Base-by-base conservation (phyloP, 139 green algal species). In the Micractinium conductrix region DNA sequence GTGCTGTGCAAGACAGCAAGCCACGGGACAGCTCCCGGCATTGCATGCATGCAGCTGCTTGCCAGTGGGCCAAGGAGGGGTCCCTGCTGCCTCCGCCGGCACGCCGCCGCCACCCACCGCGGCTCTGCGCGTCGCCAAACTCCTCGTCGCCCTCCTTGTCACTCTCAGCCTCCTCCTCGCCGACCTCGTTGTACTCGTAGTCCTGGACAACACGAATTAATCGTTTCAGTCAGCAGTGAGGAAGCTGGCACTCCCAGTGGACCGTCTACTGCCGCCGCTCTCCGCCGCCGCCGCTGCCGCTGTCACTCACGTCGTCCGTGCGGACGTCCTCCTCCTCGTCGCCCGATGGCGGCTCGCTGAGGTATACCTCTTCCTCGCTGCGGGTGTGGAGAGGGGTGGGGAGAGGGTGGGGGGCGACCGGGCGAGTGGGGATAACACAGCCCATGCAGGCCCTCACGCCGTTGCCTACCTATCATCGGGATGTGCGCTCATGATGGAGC, bases 361-460 rank as follows among this genome's bases (percentile, higher is more conserved):
- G 81, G 40, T 84, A 89, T 8, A 89, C 86, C 48, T 89, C 86
- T 48, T 89, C 79, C 14, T 85, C 83, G 24, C 74, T 87, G 74
- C 74, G 68, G 37, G 9, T 87, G 74, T 63, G 68, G 37, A 6
- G 7, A 6, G 28, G 5, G 22, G 12, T 5, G 75, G 8, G 53
- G 19, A 62, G 53, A 62, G 53, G 53, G 19, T 62, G 53, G 53
- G 24, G 24, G 26, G 53, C 53, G 53, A 62, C 53, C 53, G 19
- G 19, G 24, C 7, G 53, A 21, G 53, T 30, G 26, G 53, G 19
- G 53, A 62, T 62, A 62, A 62, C 24, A 21, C 53, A 62, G 53
- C 53, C 26, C 53, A 62, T 62, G 53, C 53, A 62, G 53, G 48
- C 53, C 53, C 53, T 19, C 53, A 62, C 53, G n/a, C n/a, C n/a